phyloP scores from a whole-genome alignment of 2,329 filamentous ascomycete genomes.

The Hymenotorrendiella dingleyae region DNA sequence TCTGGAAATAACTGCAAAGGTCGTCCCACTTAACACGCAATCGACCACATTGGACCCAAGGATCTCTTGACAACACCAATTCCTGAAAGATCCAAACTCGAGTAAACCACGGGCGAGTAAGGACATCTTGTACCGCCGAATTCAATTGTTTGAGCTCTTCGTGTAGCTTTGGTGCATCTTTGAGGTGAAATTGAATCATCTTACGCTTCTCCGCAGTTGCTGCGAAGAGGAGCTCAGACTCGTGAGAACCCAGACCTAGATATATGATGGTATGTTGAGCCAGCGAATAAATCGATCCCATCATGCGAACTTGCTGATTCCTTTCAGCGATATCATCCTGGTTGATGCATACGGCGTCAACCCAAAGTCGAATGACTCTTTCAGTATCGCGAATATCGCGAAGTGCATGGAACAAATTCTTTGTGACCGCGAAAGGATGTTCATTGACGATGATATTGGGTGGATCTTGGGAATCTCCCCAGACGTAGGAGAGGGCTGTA shows the following conservation, averaged over 20 bases:
- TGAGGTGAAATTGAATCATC: no score
- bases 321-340: background rate
- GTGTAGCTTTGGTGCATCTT: no score
- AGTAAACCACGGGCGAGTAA: no score
- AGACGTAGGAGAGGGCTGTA: background rate
- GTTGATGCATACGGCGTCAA: constrained; percentile 3
- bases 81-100: background rate
- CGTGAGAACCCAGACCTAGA: background rate
- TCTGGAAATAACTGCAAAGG: background rate
- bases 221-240: no score
- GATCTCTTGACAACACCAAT: background rate
- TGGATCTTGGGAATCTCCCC: background rate
- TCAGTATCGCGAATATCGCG: background rate
- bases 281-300: background rate
- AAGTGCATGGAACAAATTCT: background rate
- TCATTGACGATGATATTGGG: background rate
- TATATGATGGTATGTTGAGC: background rate
- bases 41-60: background rate
- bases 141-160: no score
- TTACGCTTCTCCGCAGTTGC: no score
- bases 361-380: background rate
- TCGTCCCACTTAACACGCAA: background rate
- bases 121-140: no score
- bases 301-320: background rate
- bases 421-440: background rate